Evolutionary conservation across 78 protist genomes (phyloP), one percentile per base, ranked within the genome.

Genomic region (Pigoraptor vietnamica): DNA sequence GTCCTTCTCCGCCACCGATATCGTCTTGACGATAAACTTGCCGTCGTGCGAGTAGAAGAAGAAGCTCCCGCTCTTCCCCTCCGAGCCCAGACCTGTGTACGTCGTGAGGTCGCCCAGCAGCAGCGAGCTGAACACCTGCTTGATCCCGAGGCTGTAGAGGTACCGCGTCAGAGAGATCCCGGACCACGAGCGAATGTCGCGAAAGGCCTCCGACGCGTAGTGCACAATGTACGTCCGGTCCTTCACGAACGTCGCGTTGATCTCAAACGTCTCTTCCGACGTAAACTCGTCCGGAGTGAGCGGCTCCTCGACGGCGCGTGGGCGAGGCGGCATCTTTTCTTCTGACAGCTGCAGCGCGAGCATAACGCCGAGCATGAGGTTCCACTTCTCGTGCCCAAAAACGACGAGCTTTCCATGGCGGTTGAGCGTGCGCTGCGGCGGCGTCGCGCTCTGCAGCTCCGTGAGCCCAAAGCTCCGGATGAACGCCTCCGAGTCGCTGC

Each of bases 41-140:
- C 14, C 90, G 37, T 21, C 25, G 14, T 91, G 93, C 24, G 38
- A 34, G 19, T 23, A 34, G 37, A 23, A 82, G 19, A 82, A 34
- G 87, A 82, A 82, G 87, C 38, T 34, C 21, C 87, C 87, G 19
- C 87, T 82, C 34, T 24, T 2, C 10, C 87, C 87, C 24, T 29
- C 34, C n/a, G 87, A 90, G 21, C 23, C 92, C 0, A 90, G 86
- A 0, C 86, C 92, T 1, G 92, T 23, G 34, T 56, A 1, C 34
- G 67, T 36, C n/a, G 92, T 89, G 36, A 92, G 39, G 37, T 92
- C 81, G 37, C 92, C 93, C 91, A 91, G 24, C n/a, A 93, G 84
- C n/a, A 93, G 91, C 36, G 34, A 9, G 88, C 95, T 91, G 6
- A 93, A 19, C 48, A 93, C 56, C 91, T 93, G 95, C 91, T 93